Evolutionary conservation across 2,329 filamentous ascomycete species (phyloP), one percentile per base, ranked within the genome.

Genomic region (Claviceps maximensis): DNA sequence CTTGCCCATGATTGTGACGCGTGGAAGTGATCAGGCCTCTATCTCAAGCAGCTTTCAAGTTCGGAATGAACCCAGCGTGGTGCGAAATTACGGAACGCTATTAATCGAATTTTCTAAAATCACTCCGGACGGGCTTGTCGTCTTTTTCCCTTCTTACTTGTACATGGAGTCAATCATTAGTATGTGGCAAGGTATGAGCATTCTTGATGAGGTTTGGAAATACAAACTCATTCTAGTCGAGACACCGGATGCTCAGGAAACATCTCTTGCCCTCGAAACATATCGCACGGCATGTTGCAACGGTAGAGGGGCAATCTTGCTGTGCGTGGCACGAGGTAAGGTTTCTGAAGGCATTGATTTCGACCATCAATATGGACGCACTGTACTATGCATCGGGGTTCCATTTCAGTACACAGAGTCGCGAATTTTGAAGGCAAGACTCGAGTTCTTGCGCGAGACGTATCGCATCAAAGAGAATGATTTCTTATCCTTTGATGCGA

Each of bases 101-200:
- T 74, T 98, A 33, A 93, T 90, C 8, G 93, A 98, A 65, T 97
- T 98, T 66, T 87, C 89, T 52, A 94, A 91, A 67, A 84, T 97
- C 58, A 98, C 93, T 0, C 94, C 93, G 0, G 93, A 98, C 62
- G 93, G 93, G 33, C 84, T 98, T 68, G 93, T 98, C n/a, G 93
- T 98, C 41, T 98, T 98, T 75, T 98, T 98, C 67, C 94, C 93
- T 0, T 95, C 89, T 0, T 98, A 98, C 62, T 78, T 98, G 1
- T 98, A 98, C 72, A 97, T 98, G 93, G 93, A 98, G 66, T 93
- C 86, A 51, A 97, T 97, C 66, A 96, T 98, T 66, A 91, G 86
- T 66, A 95, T 95, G 83, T 98, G 93, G 93, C 93, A 98, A 68
- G 89, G 89, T 53, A 97, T 97, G 90, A 89, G 89, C 27, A 95